phyloP scores from a whole-genome alignment of 768 basidiomycete species.

The Mycena haematopus region DNA sequence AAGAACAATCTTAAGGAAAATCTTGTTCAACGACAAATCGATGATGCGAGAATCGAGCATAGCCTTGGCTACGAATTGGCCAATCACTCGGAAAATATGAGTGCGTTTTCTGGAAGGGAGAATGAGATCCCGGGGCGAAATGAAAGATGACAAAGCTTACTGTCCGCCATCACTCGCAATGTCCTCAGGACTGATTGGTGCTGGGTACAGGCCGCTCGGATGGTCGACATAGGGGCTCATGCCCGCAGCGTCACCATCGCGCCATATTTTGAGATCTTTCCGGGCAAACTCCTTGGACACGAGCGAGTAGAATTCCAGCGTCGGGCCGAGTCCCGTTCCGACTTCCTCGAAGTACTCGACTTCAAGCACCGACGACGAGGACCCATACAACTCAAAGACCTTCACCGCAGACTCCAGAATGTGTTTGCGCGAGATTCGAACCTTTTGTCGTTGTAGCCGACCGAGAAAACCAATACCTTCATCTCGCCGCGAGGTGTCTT shows the following conservation, averaged over 20 bases:
- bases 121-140: conserved; percentile 12
- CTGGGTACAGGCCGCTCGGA: conserved; percentile 86
- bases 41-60: conserved; percentile 97
- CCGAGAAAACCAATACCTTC: conserved; percentile 94
- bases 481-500: conserved; percentile 82
- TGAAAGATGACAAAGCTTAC: conserved; percentile 48
- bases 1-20: conserved; percentile 91
- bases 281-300: conserved; percentile 95
- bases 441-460: conserved; percentile 93
- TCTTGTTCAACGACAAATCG: conserved; percentile 91
- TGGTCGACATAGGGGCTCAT: conserved; percentile 80
- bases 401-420: conserved; percentile 96
- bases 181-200: conserved; percentile 76
- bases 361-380: conserved; percentile 91
- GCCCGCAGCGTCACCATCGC: conserved; percentile 74
- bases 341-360: conserved; percentile 99
- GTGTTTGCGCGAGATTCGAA: conserved; percentile 93
- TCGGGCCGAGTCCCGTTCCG: conserved; percentile 96
- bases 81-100: conserved; percentile 87
- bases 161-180: conserved; percentile 75
- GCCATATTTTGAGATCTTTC: conserved; percentile 89
- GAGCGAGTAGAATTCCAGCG: conserved; percentile 97
- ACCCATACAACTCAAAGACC: conserved; percentile 95
- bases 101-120: conserved; percentile 70
- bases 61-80: conserved; percentile 96